phyloP scores from a whole-genome alignment of 2,329 filamentous ascomycete species.

The Clonostachys solani region DNA sequence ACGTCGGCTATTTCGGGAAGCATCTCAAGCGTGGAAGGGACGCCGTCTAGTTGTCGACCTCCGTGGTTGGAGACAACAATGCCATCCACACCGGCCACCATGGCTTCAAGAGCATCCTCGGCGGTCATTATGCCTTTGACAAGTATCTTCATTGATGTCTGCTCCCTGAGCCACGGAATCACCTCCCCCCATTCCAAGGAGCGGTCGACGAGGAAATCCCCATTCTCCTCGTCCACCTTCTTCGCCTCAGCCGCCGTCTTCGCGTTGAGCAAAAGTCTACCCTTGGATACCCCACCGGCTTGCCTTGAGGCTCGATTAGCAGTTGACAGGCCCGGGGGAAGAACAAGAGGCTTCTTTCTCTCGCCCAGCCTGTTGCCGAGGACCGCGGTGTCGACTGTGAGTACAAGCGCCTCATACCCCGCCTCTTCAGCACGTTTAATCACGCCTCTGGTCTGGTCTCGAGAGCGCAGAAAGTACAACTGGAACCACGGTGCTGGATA shows the following conservation, averaged over 20 bases:
- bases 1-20: constrained; percentile 18
- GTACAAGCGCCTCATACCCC: constrained; percentile 11
- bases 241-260: constrained; percentile 6
- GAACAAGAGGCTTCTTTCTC: neutral
- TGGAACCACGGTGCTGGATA: constrained; percentile 12
- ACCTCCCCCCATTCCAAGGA: neutral
- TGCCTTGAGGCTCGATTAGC: neutral
- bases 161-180: neutral
- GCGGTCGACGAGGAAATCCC: neutral
- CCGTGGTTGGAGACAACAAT: constrained; percentile 18
- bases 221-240: neutral
- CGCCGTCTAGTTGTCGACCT: neutral
- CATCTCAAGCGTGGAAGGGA: constrained; percentile 10
- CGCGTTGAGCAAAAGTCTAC: constrained; percentile 8
- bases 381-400: constrained; percentile 13
- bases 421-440: constrained; percentile 1
- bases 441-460: constrained; percentile 1
- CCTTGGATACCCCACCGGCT: constrained; percentile 8
- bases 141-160: neutral
- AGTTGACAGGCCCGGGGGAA: neutral
- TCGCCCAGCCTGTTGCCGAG: constrained; percentile 7
- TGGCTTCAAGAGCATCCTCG: constrained; percentile 18
- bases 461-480: constrained; percentile 4
- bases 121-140: constrained; percentile 23
- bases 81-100: constrained; percentile 18